These are phyloP conservation scores for Rhynchosporium secalis DNA, from an alignment of 2,329 filamentous ascomycete species.

Conservation along the genomic window DNA sequence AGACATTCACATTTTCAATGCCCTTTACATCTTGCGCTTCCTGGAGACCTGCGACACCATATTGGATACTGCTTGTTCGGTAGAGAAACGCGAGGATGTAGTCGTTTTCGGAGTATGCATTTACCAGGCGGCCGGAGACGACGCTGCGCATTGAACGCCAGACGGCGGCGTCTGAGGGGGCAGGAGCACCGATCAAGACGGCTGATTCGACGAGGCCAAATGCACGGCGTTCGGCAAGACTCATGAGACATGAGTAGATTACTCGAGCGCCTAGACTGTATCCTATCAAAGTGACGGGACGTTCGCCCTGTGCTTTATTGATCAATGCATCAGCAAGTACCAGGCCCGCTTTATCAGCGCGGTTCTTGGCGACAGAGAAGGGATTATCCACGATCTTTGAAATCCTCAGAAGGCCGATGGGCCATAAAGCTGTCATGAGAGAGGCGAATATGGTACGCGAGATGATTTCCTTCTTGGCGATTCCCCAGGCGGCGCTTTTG, in stretches of 20 bases:
- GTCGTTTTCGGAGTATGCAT: slow-evolving; percentile 86
- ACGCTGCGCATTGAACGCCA: slow-evolving; percentile 79
- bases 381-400: slow-evolving; percentile 77
- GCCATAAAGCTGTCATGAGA: slow-evolving; percentile 69
- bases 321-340: slow-evolving; percentile 81
- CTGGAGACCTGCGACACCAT: slow-evolving; percentile 82
- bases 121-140: slow-evolving; percentile 79
- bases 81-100: slow-evolving; percentile 87
- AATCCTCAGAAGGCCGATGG: slow-evolving; percentile 64
- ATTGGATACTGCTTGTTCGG: slow-evolving; percentile 76
- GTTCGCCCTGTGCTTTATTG: slow-evolving; percentile 78
- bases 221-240: slow-evolving; percentile 72
- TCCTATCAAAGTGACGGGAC: slow-evolving; percentile 76
- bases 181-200: slow-evolving; percentile 78
- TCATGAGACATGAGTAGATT: slow-evolving; percentile 78
- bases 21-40: slow-evolving; percentile 66
- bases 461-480: slow-evolving; percentile 67
- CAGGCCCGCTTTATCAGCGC: slow-evolving; percentile 77
- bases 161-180: slow-evolving; percentile 67
- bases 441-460: slow-evolving; percentile 63
- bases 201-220: slow-evolving; percentile 85
- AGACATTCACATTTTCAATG: slow-evolving; percentile 61
- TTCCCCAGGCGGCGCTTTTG: slow-evolving; percentile 76
- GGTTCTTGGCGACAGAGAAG: slow-evolving; percentile 72
- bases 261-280: slow-evolving; percentile 81